Conservation (phyloP, 2,329 filamentous ascomycete genomes). For the Mycosphaerella arachidis region DNA sequence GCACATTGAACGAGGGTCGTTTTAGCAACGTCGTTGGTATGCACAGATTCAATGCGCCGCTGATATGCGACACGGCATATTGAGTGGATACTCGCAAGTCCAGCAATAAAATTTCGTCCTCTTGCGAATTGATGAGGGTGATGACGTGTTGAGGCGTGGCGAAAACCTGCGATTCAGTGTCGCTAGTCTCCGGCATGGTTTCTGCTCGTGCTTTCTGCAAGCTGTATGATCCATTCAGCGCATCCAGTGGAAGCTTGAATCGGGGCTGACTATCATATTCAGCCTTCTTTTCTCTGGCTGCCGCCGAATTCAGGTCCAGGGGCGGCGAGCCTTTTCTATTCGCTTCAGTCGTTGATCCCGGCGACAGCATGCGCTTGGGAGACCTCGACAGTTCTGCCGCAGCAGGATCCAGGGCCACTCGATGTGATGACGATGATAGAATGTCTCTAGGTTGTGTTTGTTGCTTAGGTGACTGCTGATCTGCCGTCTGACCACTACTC, state of each 20-base stretch:
- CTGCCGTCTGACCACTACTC: slow-evolving; percentile 18
- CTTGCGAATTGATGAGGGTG: slow-evolving; percentile 44
- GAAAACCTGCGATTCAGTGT: slow-evolving; percentile 37
- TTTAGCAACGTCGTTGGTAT: slow-evolving; percentile 93
- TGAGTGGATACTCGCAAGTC: slow-evolving; percentile 85
- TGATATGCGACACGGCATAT: slow-evolving; percentile 69
- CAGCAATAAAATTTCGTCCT: slow-evolving; percentile 61
- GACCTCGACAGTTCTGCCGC: slow-evolving; percentile 35
- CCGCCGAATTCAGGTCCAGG: neutral
- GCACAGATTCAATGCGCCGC: slow-evolving; percentile 82
- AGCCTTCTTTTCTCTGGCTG: slow-evolving; percentile 9
- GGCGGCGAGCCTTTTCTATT: slow-evolving; percentile 47
- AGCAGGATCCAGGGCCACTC: slow-evolving; percentile 25
- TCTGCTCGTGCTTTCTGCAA: slow-evolving; percentile 39
- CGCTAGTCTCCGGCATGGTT: slow-evolving; percentile 38
- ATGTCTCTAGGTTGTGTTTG: slow-evolving; percentile 37
- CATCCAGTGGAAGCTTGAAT: slow-evolving; percentile 30
- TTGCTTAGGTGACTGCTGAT: slow-evolving; percentile 27
- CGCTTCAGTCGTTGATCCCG: slow-evolving; percentile 40
- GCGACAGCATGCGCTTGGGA: slow-evolving; percentile 47
- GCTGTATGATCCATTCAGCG: slow-evolving; percentile 15
- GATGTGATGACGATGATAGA: slow-evolving; percentile 31
- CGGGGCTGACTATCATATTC: slow-evolving; percentile 21
- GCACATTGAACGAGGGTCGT: slow-evolving; percentile 79
- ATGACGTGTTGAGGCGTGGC: slow-evolving; percentile 47